Evolutionary conservation across 78 protist genomes (phyloP).

Genomic region (Polysphondylium violaceum): DNA sequence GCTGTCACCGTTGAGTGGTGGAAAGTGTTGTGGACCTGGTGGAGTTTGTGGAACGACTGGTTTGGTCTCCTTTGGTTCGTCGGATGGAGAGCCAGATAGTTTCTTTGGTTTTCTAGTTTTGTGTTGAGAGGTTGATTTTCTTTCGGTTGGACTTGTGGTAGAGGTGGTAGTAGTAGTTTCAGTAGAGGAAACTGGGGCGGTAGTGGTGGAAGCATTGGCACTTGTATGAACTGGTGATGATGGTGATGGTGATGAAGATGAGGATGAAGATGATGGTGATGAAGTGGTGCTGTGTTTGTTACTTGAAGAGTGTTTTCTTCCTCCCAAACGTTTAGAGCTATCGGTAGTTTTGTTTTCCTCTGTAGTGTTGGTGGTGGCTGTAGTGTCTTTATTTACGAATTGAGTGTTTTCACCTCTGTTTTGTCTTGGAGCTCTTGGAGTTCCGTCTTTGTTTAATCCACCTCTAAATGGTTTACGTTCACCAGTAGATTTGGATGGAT

Average conservation of each 20-base stretch:
- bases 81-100: background rate
- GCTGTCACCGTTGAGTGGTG: conserved; percentile 50
- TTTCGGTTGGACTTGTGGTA: background rate
- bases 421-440: conserved; percentile 73
- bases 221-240: background rate
- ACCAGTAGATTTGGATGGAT: conserved; percentile 10
- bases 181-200: background rate
- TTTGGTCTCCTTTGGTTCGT: conserved; percentile 31
- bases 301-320: background rate
- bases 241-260: conserved; percentile 1
- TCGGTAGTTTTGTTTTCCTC: background rate
- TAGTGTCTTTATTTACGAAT: background rate
- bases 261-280: background rate
- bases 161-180: background rate
- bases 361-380: background rate
- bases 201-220: conserved; percentile 6
- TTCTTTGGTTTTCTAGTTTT: conserved; percentile 6
- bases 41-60: background rate
- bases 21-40: conserved; percentile 79
- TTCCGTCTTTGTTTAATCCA: conserved; percentile 1
- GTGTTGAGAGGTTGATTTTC: background rate
- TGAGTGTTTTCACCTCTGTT: conserved; percentile 38
- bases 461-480: conserved; percentile 18
- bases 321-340: too few species aligned
- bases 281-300: background rate